phyloP scores from a whole-genome alignment of 225 moss, liverwort and hornwort species.

The Anthoceros angustus region DNA sequence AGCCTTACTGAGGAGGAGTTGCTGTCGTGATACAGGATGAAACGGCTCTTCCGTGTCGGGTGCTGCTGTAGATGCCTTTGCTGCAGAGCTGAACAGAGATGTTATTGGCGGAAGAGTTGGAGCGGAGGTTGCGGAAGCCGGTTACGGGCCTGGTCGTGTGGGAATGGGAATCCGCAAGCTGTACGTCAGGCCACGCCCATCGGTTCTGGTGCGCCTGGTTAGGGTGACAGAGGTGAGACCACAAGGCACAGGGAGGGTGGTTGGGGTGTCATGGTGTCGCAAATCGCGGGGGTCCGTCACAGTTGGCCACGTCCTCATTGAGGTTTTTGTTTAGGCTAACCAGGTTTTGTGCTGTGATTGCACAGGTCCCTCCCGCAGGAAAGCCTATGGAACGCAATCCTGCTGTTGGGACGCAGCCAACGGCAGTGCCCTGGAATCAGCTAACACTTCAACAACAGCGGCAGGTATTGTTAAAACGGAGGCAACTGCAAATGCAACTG shows the following conservation, averaged over 20 bases:
- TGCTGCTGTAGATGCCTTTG: constrained; percentile 51
- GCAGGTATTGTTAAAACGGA: constrained; percentile 17
- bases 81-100: constrained; percentile 71
- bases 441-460: constrained; percentile 6
- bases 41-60: constrained; percentile 24
- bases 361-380: too few relatives aligned
- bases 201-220: constrained; percentile 32
- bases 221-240: too few relatives aligned
- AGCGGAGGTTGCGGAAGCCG: constrained; percentile 44
- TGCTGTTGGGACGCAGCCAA: not conserved
- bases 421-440: not conserved
- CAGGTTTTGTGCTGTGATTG: too few relatives aligned
- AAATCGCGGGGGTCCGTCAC: too few relatives aligned
- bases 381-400: not conserved
- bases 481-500: constrained; percentile 3
- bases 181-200: constrained; percentile 25
- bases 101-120: constrained; percentile 35
- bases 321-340: too few relatives aligned
- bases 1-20: too few relatives aligned
- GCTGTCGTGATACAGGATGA: constrained; percentile 23
- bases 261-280: constrained; percentile 4
- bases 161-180: constrained; percentile 50
- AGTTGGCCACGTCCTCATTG: too few relatives aligned
- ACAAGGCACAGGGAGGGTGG: too few relatives aligned
- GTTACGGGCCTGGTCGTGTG: constrained; percentile 53